These are phyloP conservation scores for Dictyostelium capitatum DNA, from an alignment of 78 protist species.

Conservation along the genomic window DNA sequence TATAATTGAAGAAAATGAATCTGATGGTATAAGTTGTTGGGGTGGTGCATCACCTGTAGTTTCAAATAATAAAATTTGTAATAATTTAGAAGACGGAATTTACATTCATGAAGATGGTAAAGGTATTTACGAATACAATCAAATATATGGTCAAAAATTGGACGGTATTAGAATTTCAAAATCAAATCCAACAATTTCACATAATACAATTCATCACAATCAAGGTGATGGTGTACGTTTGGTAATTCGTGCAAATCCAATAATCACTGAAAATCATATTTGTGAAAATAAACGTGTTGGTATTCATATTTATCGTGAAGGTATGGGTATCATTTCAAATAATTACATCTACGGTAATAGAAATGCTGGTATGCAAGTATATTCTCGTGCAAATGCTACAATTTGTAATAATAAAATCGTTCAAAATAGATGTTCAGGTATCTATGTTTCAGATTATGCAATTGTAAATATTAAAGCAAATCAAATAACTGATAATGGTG, in stretches of 20 bases:
- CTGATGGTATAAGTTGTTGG: conserved; percentile 81
- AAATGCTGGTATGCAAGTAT: conserved; percentile 80
- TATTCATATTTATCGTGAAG: conserved; percentile 76
- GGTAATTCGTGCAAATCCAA: conserved; percentile 70
- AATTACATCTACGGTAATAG: conserved; percentile 70
- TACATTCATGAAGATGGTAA: conserved; percentile 80
- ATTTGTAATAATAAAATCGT: conserved; percentile 61
- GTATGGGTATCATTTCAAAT: conserved; percentile 71
- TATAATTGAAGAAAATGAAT: conserved; percentile 76
- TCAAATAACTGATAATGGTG: conserved; percentile 67
- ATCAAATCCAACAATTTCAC: conserved; percentile 59
- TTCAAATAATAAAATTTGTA: conserved; percentile 67
- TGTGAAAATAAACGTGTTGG: conserved; percentile 79
- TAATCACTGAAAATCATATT: conserved; percentile 67
- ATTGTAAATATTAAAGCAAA: conserved; percentile 70
- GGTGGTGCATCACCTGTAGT: conserved; percentile 74
- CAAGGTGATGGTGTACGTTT: conserved; percentile 79
- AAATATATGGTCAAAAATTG: conserved; percentile 68
- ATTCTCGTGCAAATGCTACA: conserved; percentile 65
- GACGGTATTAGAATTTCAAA: conserved; percentile 74
- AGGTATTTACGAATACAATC: conserved; percentile 74
- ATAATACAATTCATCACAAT: conserved; percentile 74
- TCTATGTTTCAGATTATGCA: conserved; percentile 74
- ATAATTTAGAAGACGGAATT: conserved; percentile 70
- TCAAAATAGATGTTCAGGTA: conserved; percentile 71